A percentile compares a stretch with the other conserved stretches of the same genome.
Evolutionary conservation across 306 rosid species (phyloP).

Genomic region (Lathyrus sativus): DNA sequence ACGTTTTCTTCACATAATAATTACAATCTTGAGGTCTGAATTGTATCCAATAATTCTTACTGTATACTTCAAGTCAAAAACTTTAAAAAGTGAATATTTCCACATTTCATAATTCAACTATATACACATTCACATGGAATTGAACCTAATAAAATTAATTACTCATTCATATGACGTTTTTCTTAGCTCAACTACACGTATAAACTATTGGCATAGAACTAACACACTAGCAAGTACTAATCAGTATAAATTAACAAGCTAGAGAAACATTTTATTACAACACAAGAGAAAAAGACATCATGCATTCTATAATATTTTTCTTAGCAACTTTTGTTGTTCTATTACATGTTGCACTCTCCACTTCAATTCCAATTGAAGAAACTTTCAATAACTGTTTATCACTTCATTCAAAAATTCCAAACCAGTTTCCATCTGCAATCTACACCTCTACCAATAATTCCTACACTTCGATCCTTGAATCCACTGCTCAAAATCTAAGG

Average conservation of each 20-base stretch:
- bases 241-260: slow-evolving; percentile 24
- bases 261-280: not conserved
- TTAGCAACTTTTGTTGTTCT: slow-evolving; percentile 33
- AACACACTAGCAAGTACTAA: slow-evolving; percentile 4
- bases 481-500: slow-evolving; percentile 73
- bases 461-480: slow-evolving; percentile 56
- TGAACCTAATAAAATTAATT: slow-evolving; percentile 10
- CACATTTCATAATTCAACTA: slow-evolving; percentile 32
- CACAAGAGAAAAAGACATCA: slow-evolving; percentile 24
- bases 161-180: slow-evolving; percentile 40
- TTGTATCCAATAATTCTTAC: not conserved
- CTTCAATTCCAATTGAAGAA: slow-evolving; percentile 29
- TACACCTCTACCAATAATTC: slow-evolving; percentile 50
- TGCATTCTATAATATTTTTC: slow-evolving; percentile 31
- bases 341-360: slow-evolving; percentile 28
- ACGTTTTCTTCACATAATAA: not conserved
- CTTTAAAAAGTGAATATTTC: not conserved
- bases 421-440: slow-evolving; percentile 50
- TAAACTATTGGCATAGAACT: slow-evolving; percentile 9
- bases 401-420: slow-evolving; percentile 38
- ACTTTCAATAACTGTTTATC: slow-evolving; percentile 55
- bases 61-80: slow-evolving; percentile 8
- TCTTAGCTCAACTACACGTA: slow-evolving; percentile 44
- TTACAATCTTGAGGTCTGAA: not conserved
- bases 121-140: not conserved